Base-by-base conservation (phyloP, 345 rosid species). In the Ceriops decandra region DNA sequence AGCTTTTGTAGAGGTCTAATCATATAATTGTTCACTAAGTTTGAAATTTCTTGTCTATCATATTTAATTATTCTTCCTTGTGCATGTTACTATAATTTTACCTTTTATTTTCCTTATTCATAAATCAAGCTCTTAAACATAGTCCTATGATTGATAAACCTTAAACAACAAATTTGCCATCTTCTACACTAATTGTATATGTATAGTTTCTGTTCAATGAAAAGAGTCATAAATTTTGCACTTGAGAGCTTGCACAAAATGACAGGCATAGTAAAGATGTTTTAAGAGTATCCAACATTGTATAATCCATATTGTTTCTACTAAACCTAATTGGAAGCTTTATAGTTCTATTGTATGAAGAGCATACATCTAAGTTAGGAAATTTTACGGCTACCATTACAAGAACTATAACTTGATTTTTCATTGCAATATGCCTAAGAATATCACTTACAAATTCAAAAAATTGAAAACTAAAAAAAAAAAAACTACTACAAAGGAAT, bases 231-330 rank as follows among this genome's bases (percentile, higher is more conserved):
- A 72, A 17, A 19, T 52, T 61, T 21, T 35, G 68, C 73, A 88
- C 99, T 95, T 82, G 90, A 59, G 99, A 91, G 74, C 72, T 87
- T 24, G 91, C 90, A 51, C 97, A 85, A 68, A 91, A 91, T 17
- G 92, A 75, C 52, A 95, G 87, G 54, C 99, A 95, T 17, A 91
- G 53, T 64, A 91, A 74, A 60, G 92, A 84, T 42, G 74, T 93
- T 75, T 75, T 85, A 30, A 87, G 89, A 68, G 35, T 70, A 77
- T 73, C 67, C 17, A 71, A 62, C 13, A 59, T 22, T 58, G 68
- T 77, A 35, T 74, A 57, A 78, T 76, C 68, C 30, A 56, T 76
- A 19, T 20, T 76, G 62, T 71, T 70, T 53, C 68, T 81, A 57
- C 57, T 66, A 19, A 72, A 72, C 74, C 76, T 31, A 69, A 83